These are phyloP conservation scores for Hyaloscypha hepaticicola DNA, from an alignment of 495 filamentous ascomycete species.

Conservation along the genomic window DNA sequence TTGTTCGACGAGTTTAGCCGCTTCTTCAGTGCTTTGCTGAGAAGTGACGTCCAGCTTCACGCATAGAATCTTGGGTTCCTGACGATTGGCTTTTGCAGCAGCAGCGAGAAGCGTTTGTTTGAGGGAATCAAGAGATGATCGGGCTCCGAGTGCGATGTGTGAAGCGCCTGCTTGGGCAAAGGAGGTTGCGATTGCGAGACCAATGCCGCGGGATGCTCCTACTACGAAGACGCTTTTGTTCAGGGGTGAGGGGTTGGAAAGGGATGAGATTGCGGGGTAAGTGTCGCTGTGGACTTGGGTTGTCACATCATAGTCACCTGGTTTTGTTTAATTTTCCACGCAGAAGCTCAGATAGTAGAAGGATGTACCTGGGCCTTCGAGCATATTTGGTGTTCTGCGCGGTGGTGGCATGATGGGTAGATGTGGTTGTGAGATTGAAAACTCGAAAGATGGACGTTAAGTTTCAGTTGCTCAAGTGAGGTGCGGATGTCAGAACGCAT, in stretches of 20 bases:
- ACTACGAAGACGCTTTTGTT: slow-evolving; percentile 45
- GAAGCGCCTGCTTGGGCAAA: slow-evolving; percentile 44
- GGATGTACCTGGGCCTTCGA: slow-evolving; percentile 17
- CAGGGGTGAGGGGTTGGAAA: neutral
- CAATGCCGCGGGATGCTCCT: slow-evolving; percentile 49
- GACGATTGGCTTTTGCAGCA: slow-evolving; percentile 34
- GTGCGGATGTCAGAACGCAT: no score
- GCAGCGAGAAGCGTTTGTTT: slow-evolving; percentile 37
- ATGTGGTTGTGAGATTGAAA: neutral
- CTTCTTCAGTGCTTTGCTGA: slow-evolving; percentile 40
- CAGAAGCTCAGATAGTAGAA: neutral
- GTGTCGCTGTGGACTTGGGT: slow-evolving; percentile 15
- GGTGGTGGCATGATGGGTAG: slow-evolving; percentile 18
- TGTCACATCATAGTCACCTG: slow-evolving; percentile 15
- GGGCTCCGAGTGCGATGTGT: slow-evolving; percentile 41
- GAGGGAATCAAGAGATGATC: slow-evolving; percentile 37
- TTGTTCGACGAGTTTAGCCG: slow-evolving; percentile 35
- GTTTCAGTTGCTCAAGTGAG: no score
- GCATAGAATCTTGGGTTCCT: slow-evolving; percentile 35
- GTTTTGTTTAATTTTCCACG: neutral
- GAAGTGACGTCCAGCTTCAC: slow-evolving; percentile 44
- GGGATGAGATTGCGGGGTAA: slow-evolving; percentile 17
- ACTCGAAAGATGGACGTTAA: neutral
- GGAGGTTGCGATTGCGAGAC: slow-evolving; percentile 42
- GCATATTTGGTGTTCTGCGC: slow-evolving; percentile 10